Evolutionary conservation across 306 rosid genomes (phyloP), one percentile per base, ranked within the genome.

Genomic region (Dryas drummondii): DNA sequence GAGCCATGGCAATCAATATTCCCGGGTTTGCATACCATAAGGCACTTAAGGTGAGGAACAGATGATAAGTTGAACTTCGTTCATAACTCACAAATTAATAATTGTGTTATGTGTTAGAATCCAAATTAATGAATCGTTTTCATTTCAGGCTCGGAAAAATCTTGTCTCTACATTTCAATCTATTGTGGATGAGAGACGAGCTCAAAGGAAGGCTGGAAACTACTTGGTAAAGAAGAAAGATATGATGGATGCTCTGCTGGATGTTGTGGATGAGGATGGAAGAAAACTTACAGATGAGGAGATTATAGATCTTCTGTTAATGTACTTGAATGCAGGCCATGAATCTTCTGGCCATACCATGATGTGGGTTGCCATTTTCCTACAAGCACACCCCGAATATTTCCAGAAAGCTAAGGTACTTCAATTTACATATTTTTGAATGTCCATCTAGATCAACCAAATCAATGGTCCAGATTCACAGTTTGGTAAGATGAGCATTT

Each of bases 271-370:
- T 71, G 97, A 90, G 27, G 82, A 84, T 76, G 94, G 98, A 19
- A 82, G 88, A 72, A 91, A 80, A 54, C 68, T 94, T 70, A 44
- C 64, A 2, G 91, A 94, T 69, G 94, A 86, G 16, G 90, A 86
- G 19, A 86, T 94, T 45, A 91, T 94, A 56, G 97, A 94, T 77
- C 64, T 91, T 49, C 76, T 94, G 84, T 13, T 94, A 45, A 94
- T 94, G 98, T 94, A 94, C 82, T 80, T 94, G 82, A 94, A 94
- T 61, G 98, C 97, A 0, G 98, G 98, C 46, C 98, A 94, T 75
- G 98, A 94, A 53, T 94, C 98, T 78, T 94, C 97, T 0, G 98
- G 96, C 5, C 98, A 94, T 70, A 94, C 78, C 13, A 87, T 91
- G 2, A 91, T 94, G 98, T 94, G 98, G 98, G 84, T 97, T 3